Evolutionary conservation across 371 early-diverging fungal genomes (phyloP).

Genomic region (Dichotomocladium elegans): DNA sequence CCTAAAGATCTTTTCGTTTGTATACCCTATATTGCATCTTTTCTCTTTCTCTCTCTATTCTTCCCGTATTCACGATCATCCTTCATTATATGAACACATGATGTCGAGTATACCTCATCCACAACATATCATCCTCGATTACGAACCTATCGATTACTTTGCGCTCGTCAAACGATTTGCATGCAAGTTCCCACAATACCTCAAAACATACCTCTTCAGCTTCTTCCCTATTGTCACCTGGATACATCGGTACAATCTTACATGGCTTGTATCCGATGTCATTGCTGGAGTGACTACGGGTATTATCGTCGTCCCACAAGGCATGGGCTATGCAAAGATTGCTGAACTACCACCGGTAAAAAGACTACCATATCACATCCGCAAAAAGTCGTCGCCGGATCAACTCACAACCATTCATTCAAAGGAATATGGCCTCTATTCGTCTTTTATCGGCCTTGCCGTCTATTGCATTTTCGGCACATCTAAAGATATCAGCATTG

Average conservation of each 20-base stretch:
- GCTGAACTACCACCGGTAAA: conserved; percentile 67
- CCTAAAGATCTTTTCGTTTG: not conserved
- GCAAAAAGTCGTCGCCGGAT: not conserved
- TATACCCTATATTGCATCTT: too few species aligned
- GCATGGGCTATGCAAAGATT: conserved; percentile 83
- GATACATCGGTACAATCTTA: conserved; percentile 40
- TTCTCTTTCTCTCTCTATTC: not conserved
- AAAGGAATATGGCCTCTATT: conserved; percentile 15
- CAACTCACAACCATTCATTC: not conserved
- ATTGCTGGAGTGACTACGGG: conserved; percentile 88
- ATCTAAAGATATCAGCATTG: conserved; percentile 84
- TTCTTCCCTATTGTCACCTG: conserved; percentile 66
- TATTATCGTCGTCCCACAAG: conserved; percentile 84
- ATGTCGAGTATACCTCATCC: conserved; percentile 2
- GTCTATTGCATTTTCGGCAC: conserved; percentile 82
- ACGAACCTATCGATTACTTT: conserved; percentile 20
- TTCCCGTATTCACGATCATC: too few species aligned
- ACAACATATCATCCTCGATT: conserved; percentile 38
- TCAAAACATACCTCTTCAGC: conserved; percentile 20
- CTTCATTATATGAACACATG: not conserved
- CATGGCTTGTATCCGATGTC: conserved; percentile 79
- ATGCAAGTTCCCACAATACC: conserved; percentile 20
- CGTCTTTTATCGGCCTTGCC: conserved; percentile 68
- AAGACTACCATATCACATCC: too few species aligned
- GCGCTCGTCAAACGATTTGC: conserved; percentile 13